Base-by-base conservation (phyloP, 345 rosid genomes). In the Abelmoschus esculentus region DNA sequence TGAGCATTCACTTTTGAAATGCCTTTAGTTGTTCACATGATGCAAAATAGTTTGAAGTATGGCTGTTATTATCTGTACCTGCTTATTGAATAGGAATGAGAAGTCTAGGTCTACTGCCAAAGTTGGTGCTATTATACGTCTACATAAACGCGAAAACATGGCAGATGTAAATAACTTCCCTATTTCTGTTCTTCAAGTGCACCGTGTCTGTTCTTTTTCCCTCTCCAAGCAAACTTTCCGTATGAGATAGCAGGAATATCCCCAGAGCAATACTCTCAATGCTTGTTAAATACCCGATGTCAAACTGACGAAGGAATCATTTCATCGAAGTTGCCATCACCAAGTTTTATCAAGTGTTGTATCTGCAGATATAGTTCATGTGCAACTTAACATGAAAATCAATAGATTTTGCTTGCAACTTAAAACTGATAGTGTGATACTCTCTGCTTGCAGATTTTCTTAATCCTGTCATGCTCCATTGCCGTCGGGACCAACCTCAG, bases 401-500 rank as follows among this genome's bases (percentile, higher is more conserved):
- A 44, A 44, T 42, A 36, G 19, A 46, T 29, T 69, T 49, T 22
- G 40, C 67, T 56, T 31, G 70, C 14, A 6, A 22, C 65, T 18
- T 66, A 29, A 64, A 66, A 69, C 17, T 58, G 76, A 71, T 66
- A 17, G 17, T 38, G n/a, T 32, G 32, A 29, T 59, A 17, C 22
- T 28, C 62, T 69, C 66, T 70, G 28, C 58, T 70, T 78, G 82
- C 93, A 95, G 98, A 74, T 83, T 77, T 95, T 95, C 84, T 72
- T 90, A 26, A 66, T 92, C 72, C 75, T 95, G 52, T 91, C 99
- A 1, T 95, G 99, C 83, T 84, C 75, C 70, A 95, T 95, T 18
- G 98, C 98, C 0, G 98, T 95, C 0, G 99, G 99, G n/a, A 95
- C 99, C 68, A 95, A 95, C 82, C 99, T 91, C 54, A 95, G 98